These are phyloP conservation scores for Globisporangium barbulae DNA, from an alignment of 352 stramenopile species.

Conservation along the genomic window DNA sequence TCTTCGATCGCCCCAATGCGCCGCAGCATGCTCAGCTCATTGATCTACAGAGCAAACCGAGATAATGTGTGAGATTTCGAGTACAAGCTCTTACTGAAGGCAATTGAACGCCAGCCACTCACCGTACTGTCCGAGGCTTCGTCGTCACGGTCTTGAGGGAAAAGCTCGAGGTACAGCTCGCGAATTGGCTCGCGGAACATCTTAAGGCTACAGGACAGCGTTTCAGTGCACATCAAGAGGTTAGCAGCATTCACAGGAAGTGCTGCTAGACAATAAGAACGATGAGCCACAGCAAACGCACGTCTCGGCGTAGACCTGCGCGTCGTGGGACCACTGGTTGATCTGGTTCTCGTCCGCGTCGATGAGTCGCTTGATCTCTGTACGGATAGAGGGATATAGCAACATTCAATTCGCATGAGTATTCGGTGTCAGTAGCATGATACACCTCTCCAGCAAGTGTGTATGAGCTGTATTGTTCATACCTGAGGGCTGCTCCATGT, in stretches of 20 bases:
- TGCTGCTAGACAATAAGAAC: neutral
- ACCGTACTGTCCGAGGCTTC: constrained; percentile 44
- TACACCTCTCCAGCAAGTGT: too few species aligned
- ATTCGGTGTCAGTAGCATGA: neutral
- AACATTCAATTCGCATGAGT: neutral
- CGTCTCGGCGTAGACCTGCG: constrained; percentile 49
- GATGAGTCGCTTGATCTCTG: constrained; percentile 51
- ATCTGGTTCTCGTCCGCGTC: constrained; percentile 47
- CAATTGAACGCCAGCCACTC: neutral
- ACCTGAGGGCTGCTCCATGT: constrained; percentile 47
- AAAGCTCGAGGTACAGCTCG: constrained; percentile 51
- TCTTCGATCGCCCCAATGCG: constrained; percentile 59
- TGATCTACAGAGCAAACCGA: constrained; percentile 14
- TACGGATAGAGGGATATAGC: neutral
- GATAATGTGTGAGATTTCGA: neutral
- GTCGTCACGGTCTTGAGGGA: constrained; percentile 34
- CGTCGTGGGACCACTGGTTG: constrained; percentile 40
- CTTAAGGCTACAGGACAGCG: constrained; percentile 28
- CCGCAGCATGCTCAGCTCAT: constrained; percentile 40
- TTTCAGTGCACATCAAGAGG: neutral
- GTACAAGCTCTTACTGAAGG: neutral
- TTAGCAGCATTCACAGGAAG: neutral
- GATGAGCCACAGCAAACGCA: constrained; percentile 16
- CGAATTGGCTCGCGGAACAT: constrained; percentile 49
- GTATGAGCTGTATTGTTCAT: neutral